Evolutionary conservation across 83 land plant species (phyloP).

Genomic region (Larix sibirica): DNA sequence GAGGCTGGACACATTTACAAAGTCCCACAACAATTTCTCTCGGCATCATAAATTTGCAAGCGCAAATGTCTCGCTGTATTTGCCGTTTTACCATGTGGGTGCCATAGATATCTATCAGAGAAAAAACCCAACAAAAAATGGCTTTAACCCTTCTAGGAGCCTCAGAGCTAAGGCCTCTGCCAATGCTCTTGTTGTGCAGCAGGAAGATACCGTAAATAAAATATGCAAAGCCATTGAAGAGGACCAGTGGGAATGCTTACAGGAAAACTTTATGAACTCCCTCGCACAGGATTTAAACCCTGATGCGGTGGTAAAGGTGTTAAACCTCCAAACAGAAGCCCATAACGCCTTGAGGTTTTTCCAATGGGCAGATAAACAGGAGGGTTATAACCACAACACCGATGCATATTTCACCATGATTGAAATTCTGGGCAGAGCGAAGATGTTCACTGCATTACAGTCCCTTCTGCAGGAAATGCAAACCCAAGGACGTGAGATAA

Average conservation of each 20-base stretch:
- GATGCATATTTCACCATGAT: slow-evolving; percentile 6
- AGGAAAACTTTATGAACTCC: neutral
- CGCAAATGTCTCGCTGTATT: too few species aligned
- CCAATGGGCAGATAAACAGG: slow-evolving; percentile 9
- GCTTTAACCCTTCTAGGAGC: too few species aligned
- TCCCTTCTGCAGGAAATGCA: slow-evolving; percentile 9
- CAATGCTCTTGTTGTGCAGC: neutral
- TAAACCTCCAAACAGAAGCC: slow-evolving; percentile 1
- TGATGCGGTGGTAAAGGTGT: neutral
- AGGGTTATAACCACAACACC: neutral
- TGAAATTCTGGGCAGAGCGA: slow-evolving; percentile 5
- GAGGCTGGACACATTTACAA: too few species aligned
- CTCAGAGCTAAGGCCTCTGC: neutral
- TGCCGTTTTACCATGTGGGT: too few species aligned
- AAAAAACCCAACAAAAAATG: too few species aligned
- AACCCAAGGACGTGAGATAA: slow-evolving; percentile 6
- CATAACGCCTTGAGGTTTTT: slow-evolving; percentile 5
- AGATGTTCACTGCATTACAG: neutral
- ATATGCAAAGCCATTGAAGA: slow-evolving; percentile 4
- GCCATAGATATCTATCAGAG: too few species aligned
- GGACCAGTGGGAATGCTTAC: neutral
- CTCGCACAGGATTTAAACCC: neutral
- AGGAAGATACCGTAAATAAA: neutral
- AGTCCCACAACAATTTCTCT: too few species aligned
- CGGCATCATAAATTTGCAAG: too few species aligned